phyloP scores from a whole-genome alignment of 768 basidiomycete species.

The Porpolomopsis calyptriformis region DNA sequence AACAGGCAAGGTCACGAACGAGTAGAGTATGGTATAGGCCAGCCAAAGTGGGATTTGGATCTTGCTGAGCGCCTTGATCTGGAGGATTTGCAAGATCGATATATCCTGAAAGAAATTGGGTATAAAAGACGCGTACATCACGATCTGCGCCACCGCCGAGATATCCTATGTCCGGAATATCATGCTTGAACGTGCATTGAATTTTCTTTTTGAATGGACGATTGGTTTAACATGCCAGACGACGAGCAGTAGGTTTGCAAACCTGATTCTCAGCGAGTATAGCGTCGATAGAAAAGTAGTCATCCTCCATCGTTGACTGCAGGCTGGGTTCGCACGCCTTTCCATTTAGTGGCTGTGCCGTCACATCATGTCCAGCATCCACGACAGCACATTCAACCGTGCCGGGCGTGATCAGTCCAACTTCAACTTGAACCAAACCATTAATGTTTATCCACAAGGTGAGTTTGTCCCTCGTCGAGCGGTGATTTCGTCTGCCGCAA shows the following conservation, averaged over 20 bases:
- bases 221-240: neutral
- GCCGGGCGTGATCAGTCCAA: too few species aligned
- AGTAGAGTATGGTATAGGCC: conserved; percentile 73
- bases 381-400: too few species aligned
- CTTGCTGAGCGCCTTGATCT: conserved; percentile 75
- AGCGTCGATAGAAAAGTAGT: conserved; percentile 86
- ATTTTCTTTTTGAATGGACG: conserved; percentile 53
- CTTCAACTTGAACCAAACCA: too few species aligned
- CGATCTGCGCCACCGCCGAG: conserved; percentile 77
- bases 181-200: conserved; percentile 84
- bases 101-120: neutral
- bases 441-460: too few species aligned
- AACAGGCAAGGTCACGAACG: conserved; percentile 32
- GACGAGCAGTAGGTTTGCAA: conserved; percentile 5
- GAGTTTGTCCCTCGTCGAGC: too few species aligned
- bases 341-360: too few species aligned
- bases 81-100: conserved; percentile 8
- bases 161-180: conserved; percentile 79
- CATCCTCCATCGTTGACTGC: conserved; percentile 56
- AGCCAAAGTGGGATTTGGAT: conserved; percentile 86
- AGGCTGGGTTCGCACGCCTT: neutral
- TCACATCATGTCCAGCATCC: too few species aligned
- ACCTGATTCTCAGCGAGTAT: conserved; percentile 91
- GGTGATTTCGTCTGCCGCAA: too few species aligned
- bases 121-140: conserved; percentile 44